A percentile compares a stretch with the other conserved stretches of the same genome.
These are phyloP conservation scores for Penicillium janthinellum DNA, from an alignment of 2,329 filamentous ascomycete genomes.

Conservation along the genomic window DNA sequence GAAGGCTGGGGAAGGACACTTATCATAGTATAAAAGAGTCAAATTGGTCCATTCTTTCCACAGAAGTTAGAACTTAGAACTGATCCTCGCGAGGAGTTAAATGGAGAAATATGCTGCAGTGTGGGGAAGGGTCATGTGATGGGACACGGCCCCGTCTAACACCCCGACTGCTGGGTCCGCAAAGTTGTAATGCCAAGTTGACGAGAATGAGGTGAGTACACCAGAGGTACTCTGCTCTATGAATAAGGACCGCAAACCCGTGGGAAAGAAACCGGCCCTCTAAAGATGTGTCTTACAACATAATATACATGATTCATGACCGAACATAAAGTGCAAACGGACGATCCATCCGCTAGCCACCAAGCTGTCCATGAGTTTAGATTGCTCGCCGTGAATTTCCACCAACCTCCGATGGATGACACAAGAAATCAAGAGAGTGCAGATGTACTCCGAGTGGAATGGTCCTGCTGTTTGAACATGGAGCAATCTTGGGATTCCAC, in stretches of 20 bases:
- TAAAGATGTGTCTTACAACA: neutral
- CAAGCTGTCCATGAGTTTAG: neutral
- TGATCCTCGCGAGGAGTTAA: too few relatives aligned
- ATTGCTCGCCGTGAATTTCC: neutral
- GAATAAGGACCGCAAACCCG: neutral
- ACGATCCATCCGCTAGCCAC: neutral
- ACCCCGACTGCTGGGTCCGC: too few relatives aligned
- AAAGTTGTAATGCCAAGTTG: too few relatives aligned
- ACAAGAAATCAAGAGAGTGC: neutral
- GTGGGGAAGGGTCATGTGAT: neutral
- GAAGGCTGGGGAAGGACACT: neutral
- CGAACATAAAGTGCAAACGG: neutral
- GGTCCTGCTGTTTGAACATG: neutral
- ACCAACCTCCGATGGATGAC: too few relatives aligned
- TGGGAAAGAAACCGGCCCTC: neutral
- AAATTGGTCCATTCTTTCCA: too few relatives aligned
- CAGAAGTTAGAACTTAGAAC: too few relatives aligned
- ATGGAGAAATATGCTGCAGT: too few relatives aligned
- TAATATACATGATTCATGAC: neutral
- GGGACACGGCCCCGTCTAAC: too few relatives aligned
- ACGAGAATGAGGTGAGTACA: too few relatives aligned
- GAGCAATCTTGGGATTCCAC: neutral
- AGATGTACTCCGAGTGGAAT: neutral
- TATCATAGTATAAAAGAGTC: neutral
- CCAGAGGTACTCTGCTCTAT: neutral